Base-by-base conservation (phyloP, 139 green algal genomes). In the Zygnema cylindricum region DNA sequence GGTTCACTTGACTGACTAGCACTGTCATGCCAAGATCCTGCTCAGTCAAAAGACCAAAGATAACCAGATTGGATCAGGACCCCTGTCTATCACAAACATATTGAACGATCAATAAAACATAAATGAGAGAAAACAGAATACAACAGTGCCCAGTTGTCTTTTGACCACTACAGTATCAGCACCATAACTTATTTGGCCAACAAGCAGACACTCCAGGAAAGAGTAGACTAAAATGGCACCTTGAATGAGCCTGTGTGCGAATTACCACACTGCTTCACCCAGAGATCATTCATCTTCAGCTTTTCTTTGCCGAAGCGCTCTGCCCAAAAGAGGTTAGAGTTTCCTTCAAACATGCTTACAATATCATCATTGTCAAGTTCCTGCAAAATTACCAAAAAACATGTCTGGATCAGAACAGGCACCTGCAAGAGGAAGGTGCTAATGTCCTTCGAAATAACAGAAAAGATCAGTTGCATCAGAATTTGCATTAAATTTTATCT, bases 211-310 rank as follows among this genome's bases (percentile, higher is more conserved):
- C n/a, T n/a, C n/a, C n/a, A n/a, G n/a, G n/a, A n/a, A n/a, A n/a
- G n/a, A n/a, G n/a, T n/a, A n/a, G n/a, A n/a, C n/a, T n/a, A n/a
- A n/a, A n/a, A n/a, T n/a, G n/a, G n/a, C 30, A 92, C 88, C 95
- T 99, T 99, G 94, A 99, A 99, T 3, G 95, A 98, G 16, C 96
- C 96, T 1, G 97, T 99, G 93, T 99, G 97, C 81, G 92, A 97
- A 95, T 98, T 99, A 86, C 97, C 97, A 92, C 97, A 99, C 96
- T 99, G 98, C 95, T 99, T 99, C 3, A 99, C 97, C 97, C 97
- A 99, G 84, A 99, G 92, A 87, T 99, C 97, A 35, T 39, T 94
- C 97, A 99, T 99, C 79, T 95, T 95, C 49, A 99, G 93, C 0
- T 91, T 86, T 94, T 99, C 95, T 39, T 93, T 92, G 23, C 97